These are phyloP conservation scores for Penicillium aurantiogriseum DNA, from an alignment of 2,329 filamentous ascomycete genomes.

Conservation along the genomic window DNA sequence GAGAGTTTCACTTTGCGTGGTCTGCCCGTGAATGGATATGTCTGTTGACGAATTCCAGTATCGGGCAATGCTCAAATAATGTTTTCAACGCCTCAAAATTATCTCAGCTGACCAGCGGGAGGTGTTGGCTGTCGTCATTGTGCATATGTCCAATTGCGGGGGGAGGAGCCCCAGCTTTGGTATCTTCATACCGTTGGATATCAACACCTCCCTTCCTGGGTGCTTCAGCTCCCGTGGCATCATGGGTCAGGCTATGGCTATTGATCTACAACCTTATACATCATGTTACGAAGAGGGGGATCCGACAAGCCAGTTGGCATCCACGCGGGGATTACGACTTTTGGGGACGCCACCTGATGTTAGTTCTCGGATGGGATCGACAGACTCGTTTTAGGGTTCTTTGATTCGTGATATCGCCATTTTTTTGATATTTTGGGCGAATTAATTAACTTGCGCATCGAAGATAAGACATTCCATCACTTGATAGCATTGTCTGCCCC, in stretches of 20 bases:
- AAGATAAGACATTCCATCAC: background rate
- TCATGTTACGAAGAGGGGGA: background rate
- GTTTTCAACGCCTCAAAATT: background rate
- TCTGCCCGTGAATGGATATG: background rate
- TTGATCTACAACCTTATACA: background rate
- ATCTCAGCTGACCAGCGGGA: constrained; percentile 16
- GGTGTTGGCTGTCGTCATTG: constrained; percentile 15
- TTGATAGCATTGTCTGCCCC: background rate
- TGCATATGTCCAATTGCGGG: constrained; percentile 15
- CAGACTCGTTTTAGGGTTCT: background rate
- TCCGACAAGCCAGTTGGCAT: background rate
- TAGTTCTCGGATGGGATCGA: background rate
- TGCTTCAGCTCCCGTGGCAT: background rate
- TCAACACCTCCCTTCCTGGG: background rate
- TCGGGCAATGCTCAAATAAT: constrained; percentile 1
- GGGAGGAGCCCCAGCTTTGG: background rate
- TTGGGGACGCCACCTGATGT: background rate
- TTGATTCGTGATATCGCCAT: background rate
- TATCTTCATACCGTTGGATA: background rate
- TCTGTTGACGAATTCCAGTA: background rate
- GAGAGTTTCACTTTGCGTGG: background rate
- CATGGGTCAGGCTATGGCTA: background rate
- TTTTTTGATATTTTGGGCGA: too few relatives aligned
- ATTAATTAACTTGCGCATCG: background rate
- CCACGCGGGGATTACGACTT: background rate